phyloP scores from a whole-genome alignment of 371 early-diverging fungal species.

The Mucor piriformis region DNA sequence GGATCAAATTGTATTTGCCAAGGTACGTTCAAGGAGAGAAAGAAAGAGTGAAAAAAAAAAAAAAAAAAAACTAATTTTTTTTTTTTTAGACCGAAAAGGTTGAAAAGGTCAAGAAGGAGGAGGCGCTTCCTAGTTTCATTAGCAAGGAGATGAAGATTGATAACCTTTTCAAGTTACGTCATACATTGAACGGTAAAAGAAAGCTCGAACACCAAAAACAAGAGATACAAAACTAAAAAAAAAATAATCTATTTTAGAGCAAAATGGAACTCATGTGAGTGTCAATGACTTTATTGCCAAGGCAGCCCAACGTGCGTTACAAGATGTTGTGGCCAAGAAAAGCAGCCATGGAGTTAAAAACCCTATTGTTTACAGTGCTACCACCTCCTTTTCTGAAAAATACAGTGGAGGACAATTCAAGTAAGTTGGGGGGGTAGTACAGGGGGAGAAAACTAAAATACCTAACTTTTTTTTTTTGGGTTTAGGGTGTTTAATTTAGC shows the following conservation, averaged over 20 bases:
- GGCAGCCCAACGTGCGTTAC: conserved; percentile 78
- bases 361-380: conserved; percentile 20
- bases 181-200: conserved; percentile 65
- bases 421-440: conserved; percentile 22
- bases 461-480: neutral
- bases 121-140: conserved; percentile 56
- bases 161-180: conserved; percentile 67
- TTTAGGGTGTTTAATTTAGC: conserved; percentile 48
- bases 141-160: conserved; percentile 71
- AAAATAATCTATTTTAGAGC: conserved; percentile 31
- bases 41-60: neutral
- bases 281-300: conserved; percentile 89
- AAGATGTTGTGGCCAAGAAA: conserved; percentile 60
- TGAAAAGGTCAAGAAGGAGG: conserved; percentile 22
- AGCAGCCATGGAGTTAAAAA: conserved; percentile 15
- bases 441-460: conserved; percentile 1
- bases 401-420: conserved; percentile 47
- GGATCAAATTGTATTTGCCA: conserved; percentile 51
- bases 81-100: conserved; percentile 29
- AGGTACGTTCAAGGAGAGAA: conserved; percentile 22
- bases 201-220: too few species aligned
- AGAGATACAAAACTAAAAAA: too few species aligned
- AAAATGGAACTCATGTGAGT: conserved; percentile 67
- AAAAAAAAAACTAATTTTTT: too few species aligned
- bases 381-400: conserved; percentile 16